A percentile compares a stretch with the other conserved stretches of the same genome.
Evolutionary conservation across 805 yeast genomes (phyloP).

Genomic region (Metschnikowia kunwiensis): DNA sequence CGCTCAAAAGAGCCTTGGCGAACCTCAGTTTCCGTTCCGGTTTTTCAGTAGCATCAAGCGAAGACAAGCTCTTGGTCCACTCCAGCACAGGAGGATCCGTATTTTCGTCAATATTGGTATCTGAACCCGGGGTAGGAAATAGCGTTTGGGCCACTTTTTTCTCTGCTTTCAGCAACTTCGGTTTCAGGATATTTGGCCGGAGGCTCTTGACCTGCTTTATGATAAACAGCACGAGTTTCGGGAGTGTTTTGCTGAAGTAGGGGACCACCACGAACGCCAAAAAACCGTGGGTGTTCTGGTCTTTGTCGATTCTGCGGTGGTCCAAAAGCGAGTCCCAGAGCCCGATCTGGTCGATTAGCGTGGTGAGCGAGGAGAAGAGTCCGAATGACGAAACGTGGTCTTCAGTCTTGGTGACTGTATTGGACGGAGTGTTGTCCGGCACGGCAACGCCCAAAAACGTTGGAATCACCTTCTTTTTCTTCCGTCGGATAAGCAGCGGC

Average conservation of each 20-base stretch:
- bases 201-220: constrained; percentile 49
- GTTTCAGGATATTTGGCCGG: constrained; percentile 15
- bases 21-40: constrained; percentile 14
- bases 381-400: constrained; percentile 21
- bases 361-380: constrained; percentile 32
- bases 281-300: constrained; percentile 45
- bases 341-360: constrained; percentile 50
- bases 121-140: not conserved
- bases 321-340: constrained; percentile 50
- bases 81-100: constrained; percentile 3
- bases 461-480: constrained; percentile 30
- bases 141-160: constrained; percentile 9
- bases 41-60: not conserved
- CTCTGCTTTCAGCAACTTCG: constrained; percentile 25
- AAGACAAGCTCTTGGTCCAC: constrained; percentile 4
- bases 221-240: constrained; percentile 44
- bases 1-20: constrained; percentile 14
- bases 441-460: constrained; percentile 44
- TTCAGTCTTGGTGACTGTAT: constrained; percentile 11
- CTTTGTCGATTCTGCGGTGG: constrained; percentile 29
- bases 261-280: constrained; percentile 53
- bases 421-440: constrained; percentile 7
- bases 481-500: constrained; percentile 22
- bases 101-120: not conserved
- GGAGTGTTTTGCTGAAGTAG: constrained; percentile 48